Percentiles rank a stretch among this genome's conserved stretches.
Conservation (phyloP, 2,329 filamentous ascomycete genomes). For the Sphaceloma murrayae region DNA sequence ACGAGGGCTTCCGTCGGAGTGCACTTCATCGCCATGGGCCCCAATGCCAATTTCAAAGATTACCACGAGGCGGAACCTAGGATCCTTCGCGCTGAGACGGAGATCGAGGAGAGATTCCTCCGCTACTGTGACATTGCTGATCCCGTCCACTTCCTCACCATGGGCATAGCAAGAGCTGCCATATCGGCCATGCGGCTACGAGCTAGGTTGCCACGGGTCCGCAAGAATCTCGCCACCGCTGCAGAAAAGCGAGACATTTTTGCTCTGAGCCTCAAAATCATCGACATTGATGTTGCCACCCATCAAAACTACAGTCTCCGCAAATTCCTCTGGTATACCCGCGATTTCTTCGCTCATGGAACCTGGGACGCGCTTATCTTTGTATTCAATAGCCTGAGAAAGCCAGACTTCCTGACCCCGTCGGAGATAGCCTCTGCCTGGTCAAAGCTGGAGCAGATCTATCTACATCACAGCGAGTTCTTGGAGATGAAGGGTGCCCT, state of each 20-base stretch:
- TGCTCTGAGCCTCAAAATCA: slow-evolving; percentile 32
- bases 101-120: slow-evolving; percentile 35
- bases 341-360: slow-evolving; percentile 42
- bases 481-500: slow-evolving; percentile 32
- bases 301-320: slow-evolving; percentile 33
- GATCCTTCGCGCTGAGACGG: slow-evolving; percentile 35
- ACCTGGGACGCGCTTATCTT: slow-evolving; percentile 35
- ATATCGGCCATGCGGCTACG: slow-evolving; percentile 37
- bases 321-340: slow-evolving; percentile 45
- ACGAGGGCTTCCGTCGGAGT: slow-evolving; percentile 33
- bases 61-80: slow-evolving; percentile 21
- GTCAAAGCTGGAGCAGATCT: slow-evolving; percentile 37
- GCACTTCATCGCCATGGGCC: slow-evolving; percentile 20
- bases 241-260: slow-evolving; percentile 35
- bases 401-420: slow-evolving; percentile 21
- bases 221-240: slow-evolving; percentile 25
- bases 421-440: slow-evolving; percentile 33
- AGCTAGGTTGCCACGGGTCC: slow-evolving; percentile 37
- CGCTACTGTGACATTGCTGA: slow-evolving; percentile 38
- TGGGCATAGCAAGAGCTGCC: slow-evolving; percentile 36
- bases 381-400: slow-evolving; percentile 28
- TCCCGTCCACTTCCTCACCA: slow-evolving; percentile 37
- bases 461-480: slow-evolving; percentile 35
- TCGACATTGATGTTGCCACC: slow-evolving; percentile 34
- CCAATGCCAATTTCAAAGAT: slow-evolving; percentile 19